Evolutionary conservation across 2,329 filamentous ascomycete genomes (phyloP).

Genomic region (Fusarium mangiferae): DNA sequence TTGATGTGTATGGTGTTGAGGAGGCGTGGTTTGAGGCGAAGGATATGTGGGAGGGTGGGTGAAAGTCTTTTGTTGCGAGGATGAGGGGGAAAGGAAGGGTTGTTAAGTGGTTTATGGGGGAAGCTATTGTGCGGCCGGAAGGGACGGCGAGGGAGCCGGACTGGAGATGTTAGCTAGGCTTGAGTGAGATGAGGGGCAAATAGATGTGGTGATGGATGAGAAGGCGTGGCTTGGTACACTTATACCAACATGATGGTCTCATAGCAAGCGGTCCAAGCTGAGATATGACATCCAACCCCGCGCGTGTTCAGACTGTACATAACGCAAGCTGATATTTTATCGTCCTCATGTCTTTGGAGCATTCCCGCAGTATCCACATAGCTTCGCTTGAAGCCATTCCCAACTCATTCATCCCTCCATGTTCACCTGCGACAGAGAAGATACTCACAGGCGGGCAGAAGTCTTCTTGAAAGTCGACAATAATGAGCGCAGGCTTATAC

Average conservation of each 20-base stretch:
- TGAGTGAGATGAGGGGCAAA: too few species aligned
- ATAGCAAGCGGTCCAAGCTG: background rate
- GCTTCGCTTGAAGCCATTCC: background rate
- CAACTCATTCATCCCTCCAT: background rate
- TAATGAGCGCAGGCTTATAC: slow-evolving; percentile 67
- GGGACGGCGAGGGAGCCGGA: slow-evolving; percentile 86
- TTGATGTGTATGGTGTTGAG: slow-evolving; percentile 75
- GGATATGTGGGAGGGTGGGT: slow-evolving; percentile 84
- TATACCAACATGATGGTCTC: background rate
- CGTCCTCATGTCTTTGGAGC: background rate
- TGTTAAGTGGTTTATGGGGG: slow-evolving; percentile 80
- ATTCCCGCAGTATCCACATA: background rate
- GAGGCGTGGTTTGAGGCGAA: slow-evolving; percentile 83
- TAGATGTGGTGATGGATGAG: too few species aligned
- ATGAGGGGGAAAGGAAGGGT: slow-evolving; percentile 75
- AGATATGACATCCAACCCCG: background rate
- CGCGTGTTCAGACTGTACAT: background rate
- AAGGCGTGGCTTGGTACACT: background rate
- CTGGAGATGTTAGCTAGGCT: slow-evolving; percentile 57
- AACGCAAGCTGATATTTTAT: background rate
- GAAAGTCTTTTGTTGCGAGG: slow-evolving; percentile 92
- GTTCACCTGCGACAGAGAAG: background rate
- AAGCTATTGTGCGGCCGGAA: slow-evolving; percentile 75
- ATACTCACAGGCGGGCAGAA: slow-evolving; percentile 86
- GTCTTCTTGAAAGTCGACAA: slow-evolving; percentile 94